phyloP scores from a whole-genome alignment of 1,139 yeast species.

The Saccharomyces hybrid region DNA sequence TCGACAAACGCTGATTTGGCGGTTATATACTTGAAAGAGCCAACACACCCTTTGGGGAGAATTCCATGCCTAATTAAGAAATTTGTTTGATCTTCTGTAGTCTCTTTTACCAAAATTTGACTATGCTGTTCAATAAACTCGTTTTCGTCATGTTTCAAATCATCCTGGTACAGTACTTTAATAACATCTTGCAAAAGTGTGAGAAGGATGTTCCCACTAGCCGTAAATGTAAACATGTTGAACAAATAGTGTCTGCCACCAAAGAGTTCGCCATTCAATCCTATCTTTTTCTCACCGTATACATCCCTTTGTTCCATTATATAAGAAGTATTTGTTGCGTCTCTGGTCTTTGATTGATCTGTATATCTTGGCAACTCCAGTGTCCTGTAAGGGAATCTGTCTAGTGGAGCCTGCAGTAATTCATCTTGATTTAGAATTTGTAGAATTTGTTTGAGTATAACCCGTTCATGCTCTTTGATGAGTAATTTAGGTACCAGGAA shows the following conservation, averaged over 20 bases:
- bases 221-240: constrained; percentile 47
- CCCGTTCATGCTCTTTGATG: constrained; percentile 6
- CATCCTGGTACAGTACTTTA: constrained; percentile 11
- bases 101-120: constrained; percentile 18
- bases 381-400: constrained; percentile 12
- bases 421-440: constrained; percentile 12
- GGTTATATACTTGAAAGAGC: constrained; percentile 13
- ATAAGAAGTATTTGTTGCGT: constrained; percentile 10
- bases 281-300: constrained; percentile 69
- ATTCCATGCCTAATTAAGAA: constrained; percentile 10
- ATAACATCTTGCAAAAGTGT: constrained; percentile 22
- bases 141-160: constrained; percentile 3
- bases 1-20: constrained; percentile 51
- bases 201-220: constrained; percentile 11
- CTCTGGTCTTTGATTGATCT: constrained; percentile 23
- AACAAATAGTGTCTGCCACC: constrained; percentile 73
- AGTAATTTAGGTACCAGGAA: not conserved
- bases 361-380: constrained; percentile 31
- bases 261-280: constrained; percentile 51
- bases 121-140: constrained; percentile 14
- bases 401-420: constrained; percentile 16
- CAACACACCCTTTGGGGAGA: constrained; percentile 1
- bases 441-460: constrained; percentile 8
- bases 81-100: constrained; percentile 10
- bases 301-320: constrained; percentile 46